These are phyloP conservation scores for Pleurostoma richardsiae DNA, from an alignment of 2,329 filamentous ascomycete species.

Conservation along the genomic window DNA sequence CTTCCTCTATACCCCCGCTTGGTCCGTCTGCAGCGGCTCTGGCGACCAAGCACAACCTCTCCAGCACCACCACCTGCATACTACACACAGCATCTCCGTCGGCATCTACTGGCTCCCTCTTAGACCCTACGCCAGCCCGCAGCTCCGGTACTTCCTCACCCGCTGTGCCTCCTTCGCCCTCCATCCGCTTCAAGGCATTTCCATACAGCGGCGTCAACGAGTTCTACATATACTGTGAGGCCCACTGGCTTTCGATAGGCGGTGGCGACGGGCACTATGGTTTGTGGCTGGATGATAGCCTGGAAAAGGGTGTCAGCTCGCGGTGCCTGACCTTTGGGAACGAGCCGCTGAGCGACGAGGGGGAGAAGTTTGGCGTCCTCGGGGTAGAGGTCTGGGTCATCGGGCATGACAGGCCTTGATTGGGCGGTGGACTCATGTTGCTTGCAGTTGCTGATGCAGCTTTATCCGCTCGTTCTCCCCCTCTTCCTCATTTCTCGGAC, in stretches of 20 bases:
- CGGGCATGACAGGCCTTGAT: slow-evolving; percentile 38
- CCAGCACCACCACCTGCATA: neutral
- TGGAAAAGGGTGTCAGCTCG: slow-evolving; percentile 79
- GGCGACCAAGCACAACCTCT: slow-evolving; percentile 2
- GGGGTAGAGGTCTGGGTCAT: slow-evolving; percentile 94
- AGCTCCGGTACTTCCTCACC: slow-evolving; percentile 9
- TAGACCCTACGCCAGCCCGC: slow-evolving; percentile 7
- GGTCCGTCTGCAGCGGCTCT: slow-evolving; percentile 7
- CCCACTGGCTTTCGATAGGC: slow-evolving; percentile 77
- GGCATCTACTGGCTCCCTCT: slow-evolving; percentile 18
- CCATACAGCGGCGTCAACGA: slow-evolving; percentile 95
- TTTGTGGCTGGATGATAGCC: slow-evolving; percentile 82
- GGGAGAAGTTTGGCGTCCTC: slow-evolving; percentile 83
- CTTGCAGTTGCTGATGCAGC: too few species aligned
- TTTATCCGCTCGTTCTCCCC: too few species aligned
- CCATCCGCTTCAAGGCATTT: slow-evolving; percentile 93
- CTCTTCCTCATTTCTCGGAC: too few species aligned
- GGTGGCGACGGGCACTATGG: slow-evolving; percentile 88
- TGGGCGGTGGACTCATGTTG: too few species aligned
- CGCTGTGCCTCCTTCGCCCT: slow-evolving; percentile 55
- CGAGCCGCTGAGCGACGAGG: slow-evolving; percentile 87
- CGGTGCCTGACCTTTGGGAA: slow-evolving; percentile 91
- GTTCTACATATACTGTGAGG: slow-evolving; percentile 92
- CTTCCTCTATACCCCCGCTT: slow-evolving; percentile 14
- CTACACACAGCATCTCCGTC: neutral